These are phyloP conservation scores for Epichloe uncinata DNA, from an alignment of 2,329 filamentous ascomycete species.

Conservation along the genomic window DNA sequence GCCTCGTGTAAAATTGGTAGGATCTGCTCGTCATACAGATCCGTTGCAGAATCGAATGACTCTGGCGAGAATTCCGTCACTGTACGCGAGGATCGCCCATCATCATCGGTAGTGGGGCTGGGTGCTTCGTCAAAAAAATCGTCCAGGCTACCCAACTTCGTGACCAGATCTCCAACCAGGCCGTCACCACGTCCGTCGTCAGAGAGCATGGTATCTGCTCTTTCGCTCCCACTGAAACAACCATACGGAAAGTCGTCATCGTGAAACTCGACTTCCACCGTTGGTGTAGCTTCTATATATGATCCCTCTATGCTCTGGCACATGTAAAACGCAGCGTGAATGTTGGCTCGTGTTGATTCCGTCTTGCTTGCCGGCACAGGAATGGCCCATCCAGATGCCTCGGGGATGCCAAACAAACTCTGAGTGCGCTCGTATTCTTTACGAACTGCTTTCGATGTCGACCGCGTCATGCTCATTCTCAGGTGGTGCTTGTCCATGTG, in stretches of 20 bases:
- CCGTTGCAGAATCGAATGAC: conserved; percentile 59
- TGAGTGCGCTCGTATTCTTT: conserved; percentile 94
- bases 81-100: conserved; percentile 47
- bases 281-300: conserved; percentile 47
- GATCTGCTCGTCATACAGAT: conserved; percentile 86
- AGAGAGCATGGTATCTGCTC: conserved; percentile 86
- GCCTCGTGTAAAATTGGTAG: conserved; percentile 82
- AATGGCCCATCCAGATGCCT: conserved; percentile 91
- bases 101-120: conserved; percentile 43
- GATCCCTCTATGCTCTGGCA: conserved; percentile 57
- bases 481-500: conserved; percentile 90
- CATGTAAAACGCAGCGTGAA: conserved; percentile 92
- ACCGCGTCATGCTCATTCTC: conserved; percentile 94
- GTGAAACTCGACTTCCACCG: conserved; percentile 85
- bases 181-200: conserved; percentile 62
- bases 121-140: conserved; percentile 67
- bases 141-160: conserved; percentile 65
- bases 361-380: conserved; percentile 86
- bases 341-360: conserved; percentile 73
- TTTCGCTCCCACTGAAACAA: conserved; percentile 58
- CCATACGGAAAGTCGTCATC: conserved; percentile 76
- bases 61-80: conserved; percentile 53
- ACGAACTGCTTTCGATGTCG: conserved; percentile 69
- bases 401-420: conserved; percentile 91
- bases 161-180: conserved; percentile 63